phyloP scores from a whole-genome alignment of 2,329 filamentous ascomycete genomes.

The Dothistroma pini region DNA sequence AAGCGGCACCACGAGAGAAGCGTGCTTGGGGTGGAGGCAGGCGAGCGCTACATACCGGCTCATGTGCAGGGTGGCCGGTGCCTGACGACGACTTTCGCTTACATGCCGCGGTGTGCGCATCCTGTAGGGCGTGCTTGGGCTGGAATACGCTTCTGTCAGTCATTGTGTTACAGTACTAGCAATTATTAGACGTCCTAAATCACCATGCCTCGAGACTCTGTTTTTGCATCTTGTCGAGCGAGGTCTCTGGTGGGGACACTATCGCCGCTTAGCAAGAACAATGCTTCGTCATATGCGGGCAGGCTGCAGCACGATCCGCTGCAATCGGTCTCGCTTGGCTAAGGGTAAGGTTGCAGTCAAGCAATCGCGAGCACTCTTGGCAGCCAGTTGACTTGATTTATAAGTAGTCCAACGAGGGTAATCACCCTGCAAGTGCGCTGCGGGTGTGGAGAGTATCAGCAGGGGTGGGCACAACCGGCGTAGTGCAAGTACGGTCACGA shows the following conservation, averaged over 20 bases:
- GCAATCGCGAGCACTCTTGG: neutral
- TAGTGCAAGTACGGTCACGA: neutral
- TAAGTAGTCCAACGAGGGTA: neutral
- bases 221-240: neutral
- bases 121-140: neutral
- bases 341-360: neutral
- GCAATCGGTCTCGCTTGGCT: neutral
- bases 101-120: neutral
- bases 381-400: neutral
- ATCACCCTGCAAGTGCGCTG: neutral
- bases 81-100: neutral
- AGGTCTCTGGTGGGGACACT: neutral
- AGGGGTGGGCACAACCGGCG: neutral
- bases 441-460: neutral
- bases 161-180: neutral
- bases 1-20: neutral
- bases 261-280: neutral
- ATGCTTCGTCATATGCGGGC: neutral
- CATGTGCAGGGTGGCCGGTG: neutral
- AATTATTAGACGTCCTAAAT: too few species aligned
- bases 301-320: neutral
- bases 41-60: neutral
- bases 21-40: neutral
- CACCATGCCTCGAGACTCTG: too few species aligned
- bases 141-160: neutral